Percentiles rank a stretch among this genome's conserved stretches.
Evolutionary conservation across 2,329 filamentous ascomycete genomes (phyloP).

Genomic region (Chaetomium globosum): DNA sequence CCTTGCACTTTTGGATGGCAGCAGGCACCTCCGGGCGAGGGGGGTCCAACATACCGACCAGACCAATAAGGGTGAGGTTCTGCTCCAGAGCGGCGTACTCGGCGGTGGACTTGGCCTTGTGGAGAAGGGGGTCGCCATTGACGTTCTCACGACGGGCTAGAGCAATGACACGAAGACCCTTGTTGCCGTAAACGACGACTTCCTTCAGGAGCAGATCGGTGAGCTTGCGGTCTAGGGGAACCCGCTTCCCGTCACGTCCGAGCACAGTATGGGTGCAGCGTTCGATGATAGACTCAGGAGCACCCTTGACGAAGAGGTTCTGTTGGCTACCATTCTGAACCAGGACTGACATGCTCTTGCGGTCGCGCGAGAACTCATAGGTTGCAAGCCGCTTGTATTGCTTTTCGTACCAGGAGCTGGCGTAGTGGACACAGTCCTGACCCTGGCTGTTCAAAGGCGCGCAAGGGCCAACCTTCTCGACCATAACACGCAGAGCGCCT

Average conservation of each 20-base stretch:
- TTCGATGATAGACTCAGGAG: conserved; percentile 90
- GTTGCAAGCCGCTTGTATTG: conserved; percentile 76
- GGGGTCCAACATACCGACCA: conserved; percentile 95
- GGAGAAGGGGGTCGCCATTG: conserved; percentile 67
- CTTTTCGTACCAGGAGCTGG: conserved; percentile 82
- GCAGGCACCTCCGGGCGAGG: conserved; percentile 86
- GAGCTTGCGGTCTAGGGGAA: conserved; percentile 70
- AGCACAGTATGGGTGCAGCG: conserved; percentile 82
- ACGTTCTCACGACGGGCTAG: conserved; percentile 82
- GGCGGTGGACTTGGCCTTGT: conserved; percentile 75
- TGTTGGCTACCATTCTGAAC: conserved; percentile 70
- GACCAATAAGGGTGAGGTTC: conserved; percentile 88
- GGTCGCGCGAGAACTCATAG: conserved; percentile 95
- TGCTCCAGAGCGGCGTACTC: conserved; percentile 89
- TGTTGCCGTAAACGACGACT: conserved; percentile 86
- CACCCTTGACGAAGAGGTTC: conserved; percentile 92
- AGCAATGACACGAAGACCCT: conserved; percentile 90
- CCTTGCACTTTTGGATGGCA: conserved; percentile 85
- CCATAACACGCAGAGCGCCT: conserved; percentile 84
- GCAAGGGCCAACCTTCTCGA: conserved; percentile 90
- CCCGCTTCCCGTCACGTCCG: conserved; percentile 76
- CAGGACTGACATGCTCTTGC: conserved; percentile 98
- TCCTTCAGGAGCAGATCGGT: conserved; percentile 72
- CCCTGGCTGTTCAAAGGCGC: conserved; percentile 58
- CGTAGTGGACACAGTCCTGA: conserved; percentile 73